Evolutionary conservation across 805 yeast genomes (phyloP).

Genomic region (Barnettozyma sucrosica): DNA sequence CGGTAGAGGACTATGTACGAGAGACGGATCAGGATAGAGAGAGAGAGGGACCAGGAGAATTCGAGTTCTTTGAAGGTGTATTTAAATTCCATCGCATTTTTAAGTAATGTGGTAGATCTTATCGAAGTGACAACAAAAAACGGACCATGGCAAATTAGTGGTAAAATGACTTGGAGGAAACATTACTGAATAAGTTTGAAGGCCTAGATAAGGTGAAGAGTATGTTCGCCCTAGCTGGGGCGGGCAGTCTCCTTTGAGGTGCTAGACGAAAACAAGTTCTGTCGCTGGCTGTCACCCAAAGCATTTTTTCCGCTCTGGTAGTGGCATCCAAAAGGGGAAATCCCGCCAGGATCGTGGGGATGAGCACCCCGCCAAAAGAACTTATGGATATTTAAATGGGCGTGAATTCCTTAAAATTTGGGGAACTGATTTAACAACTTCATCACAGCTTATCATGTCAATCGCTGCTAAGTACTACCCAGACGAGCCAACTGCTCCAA

Average conservation of each 20-base stretch:
- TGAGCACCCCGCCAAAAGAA: neutral
- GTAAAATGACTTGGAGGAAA: too few relatives aligned
- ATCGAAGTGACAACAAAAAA: neutral
- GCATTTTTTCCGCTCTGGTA: neutral
- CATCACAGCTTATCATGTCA: constrained; percentile 26
- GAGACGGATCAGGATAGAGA: too few relatives aligned
- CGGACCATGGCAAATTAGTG: neutral
- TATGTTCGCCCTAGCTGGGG: too few relatives aligned
- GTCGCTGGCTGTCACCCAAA: neutral
- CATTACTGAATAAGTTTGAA: too few relatives aligned
- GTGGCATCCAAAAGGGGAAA: constrained; percentile 1
- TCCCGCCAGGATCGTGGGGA: neutral
- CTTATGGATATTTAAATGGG: neutral
- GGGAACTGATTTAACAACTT: neutral
- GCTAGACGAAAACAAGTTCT: neutral
- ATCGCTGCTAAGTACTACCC: constrained; percentile 62
- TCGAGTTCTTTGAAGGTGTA: too few relatives aligned
- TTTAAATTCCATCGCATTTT: too few relatives aligned
- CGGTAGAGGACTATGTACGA: too few relatives aligned
- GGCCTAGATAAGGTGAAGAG: neutral
- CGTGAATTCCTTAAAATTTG: neutral
- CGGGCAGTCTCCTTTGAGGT: neutral
- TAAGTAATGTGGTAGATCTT: too few relatives aligned
- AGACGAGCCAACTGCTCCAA: constrained; percentile 71
- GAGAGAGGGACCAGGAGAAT: too few relatives aligned